Evolutionary conservation across 2,329 filamentous ascomycete genomes (phyloP), one percentile per base, ranked within the genome.

Genomic region (Cladobotryum protrusum): DNA sequence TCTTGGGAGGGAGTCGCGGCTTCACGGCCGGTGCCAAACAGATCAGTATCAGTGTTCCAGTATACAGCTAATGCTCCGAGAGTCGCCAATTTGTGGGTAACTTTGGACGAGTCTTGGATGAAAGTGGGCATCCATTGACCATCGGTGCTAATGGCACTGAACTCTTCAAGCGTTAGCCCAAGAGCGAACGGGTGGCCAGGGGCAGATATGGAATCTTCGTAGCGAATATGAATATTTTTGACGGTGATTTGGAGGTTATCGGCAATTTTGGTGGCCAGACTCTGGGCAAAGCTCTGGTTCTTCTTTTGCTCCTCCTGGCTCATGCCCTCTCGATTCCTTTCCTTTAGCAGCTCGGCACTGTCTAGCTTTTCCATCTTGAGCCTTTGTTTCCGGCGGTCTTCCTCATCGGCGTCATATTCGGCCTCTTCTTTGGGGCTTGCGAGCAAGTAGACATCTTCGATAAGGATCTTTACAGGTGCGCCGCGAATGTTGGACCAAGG

Each of bases 281-380:
- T 97, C 60, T 95, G 86, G 4, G 91, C 96, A 63, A 99, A 99
- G 68, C 89, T 96, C 74, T 99, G 92, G 66, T 88, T 96, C 72
- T 95, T 95, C 69, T 96, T 87, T 68, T 97, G 89, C 66, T 99
- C 93, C 66, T 99, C 93, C 57, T 85, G 83, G 63, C 87, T 95
- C 77, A 97, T 85, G 42, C 92, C 91, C 66, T 96, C 92, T n/a
- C 86, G 84, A 54, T 87, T 95, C 47, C 87, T 82, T 64, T 97
- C 92, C 67, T 95, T 95, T 56, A 99, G 73, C 56, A 99, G 73
- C 71, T 99, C 93, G 1, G 93, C 93, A 58, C 89, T 95, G 67
- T 99, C 93, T 6, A 99, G 79, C 71, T 96, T 96, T 71, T 99
- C 93, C 82, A 99, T 95, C 74, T 99, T 99, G 63, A 99, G 79